phyloP scores from a whole-genome alignment of 495 filamentous ascomycete genomes.

The Xylaria venustula region DNA sequence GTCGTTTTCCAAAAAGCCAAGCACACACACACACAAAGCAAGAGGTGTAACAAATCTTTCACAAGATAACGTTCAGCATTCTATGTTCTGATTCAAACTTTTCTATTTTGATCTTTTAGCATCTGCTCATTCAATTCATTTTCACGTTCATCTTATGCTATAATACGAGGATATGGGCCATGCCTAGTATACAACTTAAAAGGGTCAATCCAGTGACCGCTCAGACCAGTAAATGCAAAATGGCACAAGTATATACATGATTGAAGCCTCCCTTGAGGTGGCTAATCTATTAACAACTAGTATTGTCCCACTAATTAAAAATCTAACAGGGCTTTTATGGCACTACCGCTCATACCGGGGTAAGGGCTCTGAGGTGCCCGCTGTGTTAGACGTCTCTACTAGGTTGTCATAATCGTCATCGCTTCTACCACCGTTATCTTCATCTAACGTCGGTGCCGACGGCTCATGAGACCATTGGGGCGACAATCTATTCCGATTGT shows the following conservation, averaged over 20 bases:
- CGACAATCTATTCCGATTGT: slow-evolving; percentile 9
- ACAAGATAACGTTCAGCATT: no score
- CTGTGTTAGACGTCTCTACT: slow-evolving; percentile 18
- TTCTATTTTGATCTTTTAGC: neutral
- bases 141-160: slow-evolving; percentile 9
- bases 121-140: neutral
- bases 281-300: neutral
- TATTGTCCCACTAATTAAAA: neutral
- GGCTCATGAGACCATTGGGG: slow-evolving; percentile 38
- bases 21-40: no score
- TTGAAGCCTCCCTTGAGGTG: neutral
- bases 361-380: slow-evolving; percentile 34
- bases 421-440: slow-evolving; percentile 56
- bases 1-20: no score
- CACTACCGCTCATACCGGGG: slow-evolving; percentile 44
- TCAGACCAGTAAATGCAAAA: slow-evolving; percentile 4
- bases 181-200: slow-evolving; percentile 7
- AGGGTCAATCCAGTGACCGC: neutral
- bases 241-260: neutral
- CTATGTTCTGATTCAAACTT: no score
- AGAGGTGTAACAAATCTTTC: no score
- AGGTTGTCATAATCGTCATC: slow-evolving; percentile 33
- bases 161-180: neutral
- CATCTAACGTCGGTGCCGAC: slow-evolving; percentile 65
- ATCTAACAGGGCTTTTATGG: neutral